Evolutionary conservation across 2,329 filamentous ascomycete genomes (phyloP).

Genomic region (Helminthosporium solani): DNA sequence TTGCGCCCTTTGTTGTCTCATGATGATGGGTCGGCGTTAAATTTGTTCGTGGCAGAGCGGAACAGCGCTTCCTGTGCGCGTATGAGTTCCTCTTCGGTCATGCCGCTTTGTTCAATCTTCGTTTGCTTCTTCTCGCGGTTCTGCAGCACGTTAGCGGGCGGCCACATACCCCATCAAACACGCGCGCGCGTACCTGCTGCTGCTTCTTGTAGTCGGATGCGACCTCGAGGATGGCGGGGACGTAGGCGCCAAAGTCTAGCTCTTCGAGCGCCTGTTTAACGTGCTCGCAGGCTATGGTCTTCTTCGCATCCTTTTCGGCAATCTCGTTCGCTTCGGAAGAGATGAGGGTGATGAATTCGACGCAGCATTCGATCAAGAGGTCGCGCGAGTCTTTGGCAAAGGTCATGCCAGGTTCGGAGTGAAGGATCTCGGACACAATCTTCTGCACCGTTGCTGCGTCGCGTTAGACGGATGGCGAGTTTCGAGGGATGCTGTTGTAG

Average conservation of each 20-base stretch:
- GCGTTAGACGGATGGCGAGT: constrained; percentile 14
- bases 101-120: constrained; percentile 92
- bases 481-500: not conserved
- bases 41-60: constrained; percentile 73
- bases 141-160: constrained; percentile 49
- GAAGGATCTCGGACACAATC: constrained; percentile 92
- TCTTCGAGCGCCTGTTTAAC: constrained; percentile 93
- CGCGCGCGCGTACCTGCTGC: constrained; percentile 68
- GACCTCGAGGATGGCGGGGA: constrained; percentile 81
- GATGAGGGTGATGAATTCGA: constrained; percentile 97
- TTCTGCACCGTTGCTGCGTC: constrained; percentile 66
- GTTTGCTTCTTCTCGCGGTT: constrained; percentile 95
- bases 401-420: constrained; percentile 71
- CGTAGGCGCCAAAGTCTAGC: constrained; percentile 89
- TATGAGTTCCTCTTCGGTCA: constrained; percentile 87
- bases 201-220: constrained; percentile 90
- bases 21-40: constrained; percentile 55
- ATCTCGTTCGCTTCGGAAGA: constrained; percentile 99
- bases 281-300: constrained; percentile 97
- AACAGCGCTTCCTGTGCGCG: constrained; percentile 91
- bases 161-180: not conserved
- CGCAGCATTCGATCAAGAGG: constrained; percentile 95
- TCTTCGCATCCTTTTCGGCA: constrained; percentile 97
- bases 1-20: constrained; percentile 2
- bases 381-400: constrained; percentile 96